Percentiles rank a stretch among this genome's conserved stretches.
phyloP scores from a whole-genome alignment of 306 rosid genomes.

The Cucumis hystrix region DNA sequence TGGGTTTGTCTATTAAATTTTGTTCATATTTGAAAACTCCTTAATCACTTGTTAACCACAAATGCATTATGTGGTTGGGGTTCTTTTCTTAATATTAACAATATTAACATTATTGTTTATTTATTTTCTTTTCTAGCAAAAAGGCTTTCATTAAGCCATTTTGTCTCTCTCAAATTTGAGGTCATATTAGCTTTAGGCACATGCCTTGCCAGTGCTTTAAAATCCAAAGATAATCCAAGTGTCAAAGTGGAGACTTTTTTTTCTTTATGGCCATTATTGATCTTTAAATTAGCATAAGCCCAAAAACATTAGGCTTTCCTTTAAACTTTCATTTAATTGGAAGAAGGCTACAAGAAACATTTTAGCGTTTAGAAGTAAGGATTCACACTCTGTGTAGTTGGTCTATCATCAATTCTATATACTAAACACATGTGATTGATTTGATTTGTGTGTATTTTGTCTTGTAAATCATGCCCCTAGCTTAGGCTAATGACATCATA shows the following conservation, averaged over 20 bases:
- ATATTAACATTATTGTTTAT: too few species aligned
- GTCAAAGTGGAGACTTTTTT: neutral
- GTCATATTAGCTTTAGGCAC: constrained; percentile 19
- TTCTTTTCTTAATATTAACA: neutral
- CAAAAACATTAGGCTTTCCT: neutral
- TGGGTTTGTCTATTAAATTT: constrained; percentile 8
- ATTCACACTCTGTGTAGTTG: neutral
- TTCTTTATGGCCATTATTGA: neutral
- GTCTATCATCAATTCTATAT: neutral
- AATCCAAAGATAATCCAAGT: neutral
- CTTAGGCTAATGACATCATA: neutral
- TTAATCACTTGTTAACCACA: constrained; percentile 25
- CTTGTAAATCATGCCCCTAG: neutral
- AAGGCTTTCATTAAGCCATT: neutral
- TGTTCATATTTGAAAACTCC: constrained; percentile 11
- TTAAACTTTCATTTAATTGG: neutral
- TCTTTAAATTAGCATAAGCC: neutral
- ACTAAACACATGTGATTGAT: neutral
- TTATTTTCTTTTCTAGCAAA: neutral
- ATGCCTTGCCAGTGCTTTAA: constrained; percentile 13
- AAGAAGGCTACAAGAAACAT: neutral
- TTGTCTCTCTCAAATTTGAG: neutral
- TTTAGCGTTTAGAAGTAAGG: neutral
- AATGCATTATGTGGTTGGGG: constrained; percentile 17
- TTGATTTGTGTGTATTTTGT: neutral